A percentile compares a stretch with the other conserved stretches of the same genome.
Evolutionary conservation across 2,329 filamentous ascomycete species (phyloP).

Genomic region (Scolecobasidium constrictum): DNA sequence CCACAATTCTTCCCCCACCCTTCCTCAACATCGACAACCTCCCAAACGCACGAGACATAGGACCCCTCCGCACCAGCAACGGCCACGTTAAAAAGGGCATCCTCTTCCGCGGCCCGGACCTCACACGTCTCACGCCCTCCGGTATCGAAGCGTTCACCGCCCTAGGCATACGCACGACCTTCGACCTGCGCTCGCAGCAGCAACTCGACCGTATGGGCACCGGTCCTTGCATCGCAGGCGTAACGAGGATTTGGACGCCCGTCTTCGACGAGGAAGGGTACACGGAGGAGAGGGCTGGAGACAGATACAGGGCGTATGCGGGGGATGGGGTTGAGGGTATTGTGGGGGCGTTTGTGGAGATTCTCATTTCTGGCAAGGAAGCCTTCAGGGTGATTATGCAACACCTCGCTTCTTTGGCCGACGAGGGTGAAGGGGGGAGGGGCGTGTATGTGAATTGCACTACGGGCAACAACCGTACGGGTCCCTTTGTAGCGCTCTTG

Average conservation of each 20-base stretch:
- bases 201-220: not conserved
- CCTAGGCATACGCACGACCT: slow-evolving; percentile 59
- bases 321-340: not conserved
- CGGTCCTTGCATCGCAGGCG: not conserved
- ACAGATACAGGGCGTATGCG: not conserved
- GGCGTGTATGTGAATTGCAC: slow-evolving; percentile 52
- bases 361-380: slow-evolving; percentile 42
- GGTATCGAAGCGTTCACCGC: slow-evolving; percentile 27
- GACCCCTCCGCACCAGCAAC: not conserved
- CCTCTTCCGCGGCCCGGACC: not conserved
- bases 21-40: not conserved
- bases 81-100: not conserved
- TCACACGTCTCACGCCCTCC: not conserved
- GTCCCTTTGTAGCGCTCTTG: slow-evolving; percentile 56
- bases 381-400: slow-evolving; percentile 48
- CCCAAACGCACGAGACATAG: slow-evolving; percentile 2
- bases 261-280: not conserved
- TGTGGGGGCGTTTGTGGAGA: slow-evolving; percentile 47
- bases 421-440: slow-evolving; percentile 19
- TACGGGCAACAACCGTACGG: slow-evolving; percentile 67
- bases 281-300: not conserved
- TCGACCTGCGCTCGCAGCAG: slow-evolving; percentile 23
- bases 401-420: slow-evolving; percentile 36
- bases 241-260: not conserved
- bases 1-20: not conserved